A percentile compares a stretch with the other conserved stretches of the same genome.
phyloP scores from a whole-genome alignment of 257 asterid genomes.

The Hygrophila difformis region DNA sequence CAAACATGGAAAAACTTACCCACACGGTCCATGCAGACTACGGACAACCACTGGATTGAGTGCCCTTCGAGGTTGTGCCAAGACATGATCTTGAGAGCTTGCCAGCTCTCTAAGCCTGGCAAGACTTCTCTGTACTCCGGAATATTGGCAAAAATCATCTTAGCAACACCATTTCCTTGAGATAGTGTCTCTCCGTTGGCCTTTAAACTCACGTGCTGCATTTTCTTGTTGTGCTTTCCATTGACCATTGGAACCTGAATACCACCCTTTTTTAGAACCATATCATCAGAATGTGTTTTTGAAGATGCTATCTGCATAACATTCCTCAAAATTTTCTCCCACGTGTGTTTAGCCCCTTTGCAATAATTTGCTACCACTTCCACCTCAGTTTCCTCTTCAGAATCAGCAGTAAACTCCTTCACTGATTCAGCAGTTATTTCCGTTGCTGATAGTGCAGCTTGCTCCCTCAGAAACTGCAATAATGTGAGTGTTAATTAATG shows the following conservation, averaged over 20 bases:
- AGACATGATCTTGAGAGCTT: constrained; percentile 52
- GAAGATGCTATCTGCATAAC: constrained; percentile 33
- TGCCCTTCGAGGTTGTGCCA: constrained; percentile 83
- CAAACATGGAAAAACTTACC: constrained; percentile 32
- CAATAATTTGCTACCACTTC: constrained; percentile 44
- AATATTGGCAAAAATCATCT: constrained; percentile 52
- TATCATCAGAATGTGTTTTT: constrained; percentile 23
- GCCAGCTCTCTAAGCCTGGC: constrained; percentile 86
- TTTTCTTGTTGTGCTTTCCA: constrained; percentile 67
- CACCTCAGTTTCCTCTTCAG: constrained; percentile 42
- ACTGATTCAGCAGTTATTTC: constrained; percentile 79
- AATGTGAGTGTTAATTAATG: constrained; percentile 29
- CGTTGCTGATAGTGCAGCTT: constrained; percentile 74
- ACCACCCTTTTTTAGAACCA: constrained; percentile 25
- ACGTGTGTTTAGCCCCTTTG: constrained; percentile 40
- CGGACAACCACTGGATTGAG: constrained; percentile 84
- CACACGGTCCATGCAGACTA: constrained; percentile 70
- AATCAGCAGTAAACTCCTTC: constrained; percentile 57
- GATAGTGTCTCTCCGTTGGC: constrained; percentile 58
- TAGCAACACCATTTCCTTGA: constrained; percentile 66
- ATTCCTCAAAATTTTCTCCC: constrained; percentile 53
- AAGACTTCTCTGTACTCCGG: constrained; percentile 63
- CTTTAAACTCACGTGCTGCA: constrained; percentile 66
- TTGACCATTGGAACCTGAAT: constrained; percentile 38
- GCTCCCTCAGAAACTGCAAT: constrained; percentile 92